Evolutionary conservation across 1,139 yeast species (phyloP).

Genomic region (Suhomyces guaymorum): DNA sequence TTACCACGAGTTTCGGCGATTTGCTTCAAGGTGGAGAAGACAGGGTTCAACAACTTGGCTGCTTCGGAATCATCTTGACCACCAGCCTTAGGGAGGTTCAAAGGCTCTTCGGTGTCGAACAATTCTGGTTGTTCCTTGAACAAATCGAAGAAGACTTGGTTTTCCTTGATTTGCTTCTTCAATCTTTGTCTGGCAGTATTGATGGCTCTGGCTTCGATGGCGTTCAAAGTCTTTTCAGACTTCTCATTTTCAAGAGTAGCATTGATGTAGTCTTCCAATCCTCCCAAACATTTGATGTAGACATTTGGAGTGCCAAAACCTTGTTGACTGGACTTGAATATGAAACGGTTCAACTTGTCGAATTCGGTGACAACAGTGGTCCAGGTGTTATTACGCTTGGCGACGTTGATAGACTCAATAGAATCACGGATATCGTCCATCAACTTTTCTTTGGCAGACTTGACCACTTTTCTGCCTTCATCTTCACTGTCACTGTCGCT

Average conservation of each 20-base stretch:
- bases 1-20: constrained; percentile 93
- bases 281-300: constrained; percentile 67
- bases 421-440: constrained; percentile 79
- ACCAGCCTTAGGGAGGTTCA: constrained; percentile 21
- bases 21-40: constrained; percentile 72
- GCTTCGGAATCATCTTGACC: constrained; percentile 21
- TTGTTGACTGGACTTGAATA: constrained; percentile 74
- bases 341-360: constrained; percentile 69
- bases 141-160: constrained; percentile 55
- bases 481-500: constrained; percentile 59
- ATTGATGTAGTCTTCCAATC: constrained; percentile 69
- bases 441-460: constrained; percentile 89
- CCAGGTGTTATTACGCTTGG: constrained; percentile 79
- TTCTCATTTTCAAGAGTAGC: constrained; percentile 61
- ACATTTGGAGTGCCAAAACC: constrained; percentile 68
- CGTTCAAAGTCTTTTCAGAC: constrained; percentile 71
- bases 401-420: constrained; percentile 69
- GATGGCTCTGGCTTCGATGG: constrained; percentile 82
- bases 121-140: constrained; percentile 72
- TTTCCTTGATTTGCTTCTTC: constrained; percentile 75
- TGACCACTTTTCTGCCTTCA: constrained; percentile 80
- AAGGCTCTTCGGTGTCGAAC: constrained; percentile 58
- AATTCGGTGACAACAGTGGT: constrained; percentile 71
- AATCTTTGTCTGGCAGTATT: constrained; percentile 88
- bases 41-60: constrained; percentile 39